Evolutionary conservation across 495 filamentous ascomycete genomes (phyloP), one percentile per base, ranked within the genome.

Genomic region (Glonium stellatum): DNA sequence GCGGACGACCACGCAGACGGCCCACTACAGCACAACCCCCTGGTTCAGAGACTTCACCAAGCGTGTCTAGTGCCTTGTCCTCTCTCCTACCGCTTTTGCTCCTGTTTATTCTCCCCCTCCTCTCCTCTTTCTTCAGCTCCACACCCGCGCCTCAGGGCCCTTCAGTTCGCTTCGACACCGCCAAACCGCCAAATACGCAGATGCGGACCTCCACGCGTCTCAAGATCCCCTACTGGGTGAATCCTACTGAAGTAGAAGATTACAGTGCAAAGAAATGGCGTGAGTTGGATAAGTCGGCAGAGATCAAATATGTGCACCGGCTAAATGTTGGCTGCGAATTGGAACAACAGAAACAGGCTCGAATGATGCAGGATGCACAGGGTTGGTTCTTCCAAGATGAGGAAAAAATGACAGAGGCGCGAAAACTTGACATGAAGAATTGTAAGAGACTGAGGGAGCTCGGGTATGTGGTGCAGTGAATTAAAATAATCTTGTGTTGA

Each of bases 351-450:
- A 70, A 79, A 54, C 80, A 83, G 70, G 79, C 82, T 57, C 78
- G 82, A 34, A 77, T 91, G 73, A 74, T 84, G 46, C 82, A 96
- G 53, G 87, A 88, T 34, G 92, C 93, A 1, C 84, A 87, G 67
- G 92, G 93, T 12, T 96, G 89, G 87, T 91, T 97, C 67, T 89
- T 82, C 73, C 80, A 79, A 42, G 90, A 96, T 70, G 75, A 78
- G 36, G 84, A 85, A 55, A 89, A 89, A 79, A 82, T 96, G 84
- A 77, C 81, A 60, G 71, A 76, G 59, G 86, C 86, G 25, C 74
- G 80, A 41, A 75, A 77, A 4, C 79, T 87, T 77, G 79, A 84
- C 58, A 73, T 82, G 73, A 78, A 75, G 71, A 80, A 72, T 62
- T 87, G 84, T 69, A 70, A 68, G 65, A 75, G 73, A 58, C 66